phyloP scores from a whole-genome alignment of 2,329 filamentous ascomycete species.

The Tetracladium maxilliforme region DNA sequence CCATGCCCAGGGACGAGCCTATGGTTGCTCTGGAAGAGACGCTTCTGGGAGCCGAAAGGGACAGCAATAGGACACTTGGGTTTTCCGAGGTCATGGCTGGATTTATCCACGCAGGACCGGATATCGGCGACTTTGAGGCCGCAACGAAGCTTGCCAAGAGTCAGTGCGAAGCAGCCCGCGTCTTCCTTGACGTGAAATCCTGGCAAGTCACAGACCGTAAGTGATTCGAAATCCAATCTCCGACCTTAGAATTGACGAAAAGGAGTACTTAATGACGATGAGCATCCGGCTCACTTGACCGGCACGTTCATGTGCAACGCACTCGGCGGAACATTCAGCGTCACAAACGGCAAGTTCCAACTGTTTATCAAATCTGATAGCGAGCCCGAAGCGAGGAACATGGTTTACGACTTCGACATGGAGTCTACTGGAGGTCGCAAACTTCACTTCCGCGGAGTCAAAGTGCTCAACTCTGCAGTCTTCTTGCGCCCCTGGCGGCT shows the following conservation, averaged over 20 bases:
- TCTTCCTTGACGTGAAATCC: slow-evolving; percentile 42
- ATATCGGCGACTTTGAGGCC: slow-evolving; percentile 34
- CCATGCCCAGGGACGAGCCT: slow-evolving; percentile 17
- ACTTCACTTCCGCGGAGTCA: slow-evolving; percentile 46
- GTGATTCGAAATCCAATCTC: too few species aligned
- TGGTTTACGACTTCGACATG: slow-evolving; percentile 49
- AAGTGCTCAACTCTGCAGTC: slow-evolving; percentile 44
- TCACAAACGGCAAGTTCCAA: slow-evolving; percentile 39
- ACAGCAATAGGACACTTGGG: too few species aligned
- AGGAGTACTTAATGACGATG: slow-evolving; percentile 26
- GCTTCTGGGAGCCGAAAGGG: too few species aligned
- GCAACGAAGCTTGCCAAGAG: slow-evolving; percentile 35
- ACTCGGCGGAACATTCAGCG: slow-evolving; percentile 41
- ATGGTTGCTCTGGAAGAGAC: slow-evolving; percentile 25
- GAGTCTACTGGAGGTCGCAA: slow-evolving; percentile 32
- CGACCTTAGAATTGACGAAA: too few species aligned
- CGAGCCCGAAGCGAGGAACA: slow-evolving; percentile 39
- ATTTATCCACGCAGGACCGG: slow-evolving; percentile 32
- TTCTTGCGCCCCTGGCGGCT: slow-evolving; percentile 39
- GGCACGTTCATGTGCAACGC: slow-evolving; percentile 43
- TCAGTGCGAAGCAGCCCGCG: slow-evolving; percentile 38
- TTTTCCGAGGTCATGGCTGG: slow-evolving; percentile 54
- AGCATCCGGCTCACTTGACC: slow-evolving; percentile 37
- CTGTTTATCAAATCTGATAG: slow-evolving; percentile 37
- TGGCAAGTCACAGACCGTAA: slow-evolving; percentile 31